phyloP scores from a whole-genome alignment of 805 yeast genomes.

The Hanseniaspora lachancei region DNA sequence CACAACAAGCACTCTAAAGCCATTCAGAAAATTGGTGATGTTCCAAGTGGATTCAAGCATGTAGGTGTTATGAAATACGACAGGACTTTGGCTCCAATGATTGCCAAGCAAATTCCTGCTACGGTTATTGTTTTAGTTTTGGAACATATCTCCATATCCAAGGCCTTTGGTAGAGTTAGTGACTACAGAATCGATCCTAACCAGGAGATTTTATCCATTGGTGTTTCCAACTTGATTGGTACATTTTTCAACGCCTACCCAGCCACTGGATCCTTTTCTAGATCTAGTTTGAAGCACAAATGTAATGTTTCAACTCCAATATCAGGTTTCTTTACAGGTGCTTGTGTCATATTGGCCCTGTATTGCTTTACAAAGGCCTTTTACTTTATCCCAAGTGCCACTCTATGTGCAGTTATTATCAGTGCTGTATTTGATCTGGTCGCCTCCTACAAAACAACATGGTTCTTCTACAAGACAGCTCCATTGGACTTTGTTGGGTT shows the following conservation, averaged over 20 bases:
- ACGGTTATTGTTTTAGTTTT: conserved; percentile 68
- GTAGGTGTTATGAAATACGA: conserved; percentile 64
- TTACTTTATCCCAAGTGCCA: conserved; percentile 81
- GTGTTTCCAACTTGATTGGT: conserved; percentile 79
- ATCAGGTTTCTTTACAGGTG: conserved; percentile 83
- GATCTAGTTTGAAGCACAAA: conserved; percentile 87
- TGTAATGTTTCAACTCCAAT: conserved; percentile 92
- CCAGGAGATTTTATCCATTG: conserved; percentile 89
- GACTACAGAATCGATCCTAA: conserved; percentile 85
- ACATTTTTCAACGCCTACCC: conserved; percentile 90
- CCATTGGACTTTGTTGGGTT: conserved; percentile 69
- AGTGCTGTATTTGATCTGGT: conserved; percentile 85
- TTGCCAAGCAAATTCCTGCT: conserved; percentile 75
- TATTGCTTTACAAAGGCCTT: conserved; percentile 74
- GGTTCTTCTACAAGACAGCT: conserved; percentile 54
- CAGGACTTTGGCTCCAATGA: conserved; percentile 38
- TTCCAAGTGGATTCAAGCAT: conserved; percentile 69
- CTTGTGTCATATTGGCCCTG: conserved; percentile 73
- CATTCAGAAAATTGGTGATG: conserved; percentile 56
- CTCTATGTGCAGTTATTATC: conserved; percentile 74
- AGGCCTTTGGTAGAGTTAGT: conserved; percentile 84
- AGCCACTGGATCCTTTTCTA: conserved; percentile 88
- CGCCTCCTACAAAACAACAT: conserved; percentile 53
- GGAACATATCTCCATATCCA: conserved; percentile 88
- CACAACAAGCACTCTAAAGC: conserved; percentile 32